Evolutionary conservation across 768 basidiomycete genomes (phyloP).

Genomic region (Boletus rex-veris): DNA sequence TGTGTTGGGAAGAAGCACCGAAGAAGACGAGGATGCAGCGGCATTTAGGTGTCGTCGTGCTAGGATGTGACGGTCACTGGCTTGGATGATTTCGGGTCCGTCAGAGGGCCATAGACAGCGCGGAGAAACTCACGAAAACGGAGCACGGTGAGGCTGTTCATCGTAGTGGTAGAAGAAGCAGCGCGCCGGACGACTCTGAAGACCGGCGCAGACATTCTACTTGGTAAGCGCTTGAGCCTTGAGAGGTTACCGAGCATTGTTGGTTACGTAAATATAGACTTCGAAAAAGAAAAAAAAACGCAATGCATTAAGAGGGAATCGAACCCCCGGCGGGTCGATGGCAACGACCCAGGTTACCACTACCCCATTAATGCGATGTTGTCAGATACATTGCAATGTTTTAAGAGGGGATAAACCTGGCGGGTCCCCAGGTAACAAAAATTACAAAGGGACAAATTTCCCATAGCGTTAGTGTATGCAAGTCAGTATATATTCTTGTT

Average conservation of each 20-base stretch:
- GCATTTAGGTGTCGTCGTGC: constrained; percentile 6
- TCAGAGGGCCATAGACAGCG: neutral
- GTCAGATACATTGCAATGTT: neutral
- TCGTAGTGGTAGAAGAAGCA: neutral
- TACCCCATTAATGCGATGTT: constrained; percentile 61
- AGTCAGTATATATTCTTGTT: no score
- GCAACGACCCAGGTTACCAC: constrained; percentile 67
- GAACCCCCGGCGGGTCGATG: constrained; percentile 85
- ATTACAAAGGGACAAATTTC: no score
- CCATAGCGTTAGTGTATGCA: no score
- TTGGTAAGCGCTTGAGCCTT: no score
- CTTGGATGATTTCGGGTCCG: neutral
- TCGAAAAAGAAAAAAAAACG: neutral
- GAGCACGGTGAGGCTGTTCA: neutral
- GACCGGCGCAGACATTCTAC: neutral
- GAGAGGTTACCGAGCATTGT: no score
- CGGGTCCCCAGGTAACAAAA: no score
- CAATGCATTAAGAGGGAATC: constrained; percentile 48
- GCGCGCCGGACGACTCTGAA: neutral
- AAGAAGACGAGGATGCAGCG: neutral
- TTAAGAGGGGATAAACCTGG: no score
- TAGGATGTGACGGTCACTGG: neutral
- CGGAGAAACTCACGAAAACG: constrained; percentile 16
- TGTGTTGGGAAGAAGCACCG: neutral
- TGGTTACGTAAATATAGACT: no score